These are phyloP conservation scores for Annona squamosa DNA, from an alignment of 164 flowering plant species.

Conservation along the genomic window DNA sequence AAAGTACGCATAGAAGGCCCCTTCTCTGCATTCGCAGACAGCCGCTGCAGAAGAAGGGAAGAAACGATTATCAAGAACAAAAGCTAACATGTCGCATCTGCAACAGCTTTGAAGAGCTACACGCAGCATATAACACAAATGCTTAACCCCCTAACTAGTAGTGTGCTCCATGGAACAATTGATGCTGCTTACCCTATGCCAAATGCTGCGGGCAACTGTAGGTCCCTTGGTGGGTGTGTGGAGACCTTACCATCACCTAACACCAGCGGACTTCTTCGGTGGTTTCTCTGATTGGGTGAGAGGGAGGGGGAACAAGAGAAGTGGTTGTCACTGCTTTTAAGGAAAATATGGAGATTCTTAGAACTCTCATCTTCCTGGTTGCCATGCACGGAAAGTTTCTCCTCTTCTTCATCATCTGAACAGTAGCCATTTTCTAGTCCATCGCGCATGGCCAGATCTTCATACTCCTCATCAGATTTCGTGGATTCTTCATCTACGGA, in stretches of 20 bases:
- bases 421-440: conserved; percentile 56
- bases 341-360: conserved; percentile 45
- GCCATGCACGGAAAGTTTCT: conserved; percentile 9
- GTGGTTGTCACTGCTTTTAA: conserved; percentile 32
- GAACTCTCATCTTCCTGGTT: conserved; percentile 22
- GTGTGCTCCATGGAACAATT: conserved; percentile 8
- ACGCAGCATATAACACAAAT: too few relatives aligned
- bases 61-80: too few relatives aligned
- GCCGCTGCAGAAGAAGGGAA: too few relatives aligned
- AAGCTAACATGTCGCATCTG: too few relatives aligned
- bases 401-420: conserved; percentile 51
- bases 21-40: too few relatives aligned
- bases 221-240: conserved; percentile 39
- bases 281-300: conserved; percentile 24
- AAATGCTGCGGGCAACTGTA: conserved; percentile 39
- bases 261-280: conserved; percentile 13
- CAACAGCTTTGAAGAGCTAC: too few relatives aligned
- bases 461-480: conserved; percentile 94
- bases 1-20: too few relatives aligned
- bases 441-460: conserved; percentile 90
- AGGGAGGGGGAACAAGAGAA: conserved; percentile 26
- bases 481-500: conserved; percentile 93
- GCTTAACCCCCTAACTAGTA: too few relatives aligned
- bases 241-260: conserved; percentile 32
- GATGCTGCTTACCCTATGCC: conserved; percentile 41